phyloP scores from a whole-genome alignment of 2,329 filamentous ascomycete species.

The Alternaria ventricosa region DNA sequence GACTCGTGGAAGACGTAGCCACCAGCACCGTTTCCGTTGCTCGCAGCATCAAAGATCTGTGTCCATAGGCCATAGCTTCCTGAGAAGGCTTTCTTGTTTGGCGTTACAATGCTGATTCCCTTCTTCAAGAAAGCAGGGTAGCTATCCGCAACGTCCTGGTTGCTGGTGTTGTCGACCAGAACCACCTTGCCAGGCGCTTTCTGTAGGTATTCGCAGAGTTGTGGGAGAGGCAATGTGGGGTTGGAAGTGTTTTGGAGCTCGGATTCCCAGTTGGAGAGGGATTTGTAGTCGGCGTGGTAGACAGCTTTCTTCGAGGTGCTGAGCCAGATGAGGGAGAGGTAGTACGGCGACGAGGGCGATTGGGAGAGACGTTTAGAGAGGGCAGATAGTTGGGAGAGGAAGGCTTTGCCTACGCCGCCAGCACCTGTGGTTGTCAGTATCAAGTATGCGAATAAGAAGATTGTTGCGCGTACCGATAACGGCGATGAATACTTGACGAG shows the following conservation, averaged over 20 bases:
- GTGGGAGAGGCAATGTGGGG: slow-evolving; percentile 69
- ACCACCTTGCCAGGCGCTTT: slow-evolving; percentile 79
- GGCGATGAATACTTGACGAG: slow-evolving; percentile 56
- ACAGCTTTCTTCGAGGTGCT: slow-evolving; percentile 85
- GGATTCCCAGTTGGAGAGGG: slow-evolving; percentile 65
- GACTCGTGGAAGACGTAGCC: slow-evolving; percentile 95
- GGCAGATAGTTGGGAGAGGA: slow-evolving; percentile 79
- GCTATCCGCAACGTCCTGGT: slow-evolving; percentile 78
- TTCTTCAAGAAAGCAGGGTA: slow-evolving; percentile 83
- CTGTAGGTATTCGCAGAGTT: slow-evolving; percentile 79
- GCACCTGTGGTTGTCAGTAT: slow-evolving; percentile 65
- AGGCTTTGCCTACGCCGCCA: slow-evolving; percentile 91
- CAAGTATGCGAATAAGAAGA: background rate
- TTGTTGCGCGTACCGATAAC: slow-evolving; percentile 49
- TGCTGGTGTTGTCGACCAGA: slow-evolving; percentile 95
- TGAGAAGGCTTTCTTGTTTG: slow-evolving; percentile 98
- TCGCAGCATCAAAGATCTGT: slow-evolving; percentile 79
- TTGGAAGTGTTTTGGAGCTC: slow-evolving; percentile 69
- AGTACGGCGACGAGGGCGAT: slow-evolving; percentile 63
- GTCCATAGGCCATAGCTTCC: slow-evolving; percentile 82
- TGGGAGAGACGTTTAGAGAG: slow-evolving; percentile 67
- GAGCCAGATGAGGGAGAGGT: slow-evolving; percentile 82
- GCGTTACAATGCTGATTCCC: slow-evolving; percentile 90
- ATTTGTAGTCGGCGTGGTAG: slow-evolving; percentile 74
- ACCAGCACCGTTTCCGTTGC: slow-evolving; percentile 65